Conservation (phyloP, 148 eudicot species). For the Persicaria maculosa region DNA sequence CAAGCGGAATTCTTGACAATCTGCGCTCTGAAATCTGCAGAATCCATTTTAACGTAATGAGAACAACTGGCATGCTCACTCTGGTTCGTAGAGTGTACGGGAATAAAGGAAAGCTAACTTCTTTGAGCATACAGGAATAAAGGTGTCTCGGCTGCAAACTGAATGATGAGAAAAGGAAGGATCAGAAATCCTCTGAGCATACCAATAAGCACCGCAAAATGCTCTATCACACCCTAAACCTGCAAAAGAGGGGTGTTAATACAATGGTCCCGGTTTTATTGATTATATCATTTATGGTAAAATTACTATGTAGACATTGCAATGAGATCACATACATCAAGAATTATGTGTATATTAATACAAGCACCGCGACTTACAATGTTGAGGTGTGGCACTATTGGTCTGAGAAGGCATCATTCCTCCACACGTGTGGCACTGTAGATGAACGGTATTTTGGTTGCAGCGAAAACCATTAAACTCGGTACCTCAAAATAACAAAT, state of each 20-base stretch:
- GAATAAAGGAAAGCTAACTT: background rate
- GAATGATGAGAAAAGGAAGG: conserved; percentile 34
- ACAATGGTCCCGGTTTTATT: no score
- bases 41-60: background rate
- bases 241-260: conserved; percentile 20
- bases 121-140: conserved; percentile 54
- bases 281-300: no score
- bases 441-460: conserved; percentile 55
- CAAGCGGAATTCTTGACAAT: conserved; percentile 40
- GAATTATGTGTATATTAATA: background rate
- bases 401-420: conserved; percentile 94
- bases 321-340: background rate
- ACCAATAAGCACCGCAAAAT: conserved; percentile 94
- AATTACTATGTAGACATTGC: no score
- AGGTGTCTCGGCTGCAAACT: conserved; percentile 54
- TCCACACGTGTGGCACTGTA: conserved; percentile 85
- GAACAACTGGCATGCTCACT: background rate
- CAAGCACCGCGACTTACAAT: conserved; percentile 37
- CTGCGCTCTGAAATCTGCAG: conserved; percentile 55
- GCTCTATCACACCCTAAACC: conserved; percentile 90
- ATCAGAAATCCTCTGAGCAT: conserved; percentile 36
- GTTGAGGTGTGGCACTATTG: conserved; percentile 51
- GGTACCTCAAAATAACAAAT: conserved; percentile 32
- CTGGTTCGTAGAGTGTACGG: no score
- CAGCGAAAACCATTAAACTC: conserved; percentile 59